Evolutionary conservation across 768 basidiomycete genomes (phyloP), one percentile per base, ranked within the genome.

Genomic region (Candolleomyces efflorescens): DNA sequence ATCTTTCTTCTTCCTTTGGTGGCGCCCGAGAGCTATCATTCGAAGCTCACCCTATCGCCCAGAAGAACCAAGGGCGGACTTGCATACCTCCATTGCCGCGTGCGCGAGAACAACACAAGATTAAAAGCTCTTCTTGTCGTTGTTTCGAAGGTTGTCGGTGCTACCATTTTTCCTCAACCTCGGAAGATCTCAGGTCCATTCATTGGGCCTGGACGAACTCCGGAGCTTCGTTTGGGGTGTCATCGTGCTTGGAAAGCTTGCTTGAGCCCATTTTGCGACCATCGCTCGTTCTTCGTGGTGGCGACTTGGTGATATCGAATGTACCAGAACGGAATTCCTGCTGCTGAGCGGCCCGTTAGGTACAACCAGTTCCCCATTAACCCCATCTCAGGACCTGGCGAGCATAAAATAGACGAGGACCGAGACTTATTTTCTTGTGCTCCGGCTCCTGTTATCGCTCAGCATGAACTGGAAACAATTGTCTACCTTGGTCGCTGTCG

Each of bases 381-480:
- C 32, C 32, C 32, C 32, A 32, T 32, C 32, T 32, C 11, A 32
- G 32, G 32, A 32, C 32, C 32, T 32, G 32, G 32, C 32, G 32
- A 32, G 32, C 32, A 32, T 43, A 43, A 17, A 43, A 43, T 17
- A 43, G 18, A 15, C 51, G n/a, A 15, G n/a, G 18, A 51, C 3
- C 27, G 26, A 32, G 26, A 15, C 13, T 32, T 22, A 26, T 22
- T 39, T 13, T 17, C 51, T 32, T 7, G 10, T 32, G 36, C 39
- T 27, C 27, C 46, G 37, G 13, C 26, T n/a, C 32, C 36, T 18
- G 41, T 38, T 32, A 18, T n/a, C 20, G n/a, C 36, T 13, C 37
- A 18, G 11, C 15, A 53, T 53, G 51, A 53, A 53, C 51, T 53
- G 51, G 51, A 53, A 53, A 36, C 51, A 53, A 22, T 36, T 53